phyloP scores from a whole-genome alignment of 768 basidiomycete species.

The Suillus variegatus region DNA sequence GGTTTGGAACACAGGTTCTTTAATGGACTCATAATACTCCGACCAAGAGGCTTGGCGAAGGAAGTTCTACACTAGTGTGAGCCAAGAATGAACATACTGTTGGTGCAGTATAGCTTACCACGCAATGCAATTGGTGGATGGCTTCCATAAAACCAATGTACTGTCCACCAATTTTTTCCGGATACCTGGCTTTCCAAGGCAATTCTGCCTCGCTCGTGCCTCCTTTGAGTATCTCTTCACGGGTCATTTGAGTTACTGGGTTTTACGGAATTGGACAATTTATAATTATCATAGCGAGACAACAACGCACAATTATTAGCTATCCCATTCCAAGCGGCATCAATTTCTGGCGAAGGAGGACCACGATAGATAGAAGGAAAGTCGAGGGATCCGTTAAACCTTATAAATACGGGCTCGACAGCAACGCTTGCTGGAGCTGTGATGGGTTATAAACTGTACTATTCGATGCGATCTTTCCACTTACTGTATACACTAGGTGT shows the following conservation, averaged over 20 bases:
- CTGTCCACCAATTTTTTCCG: slow-evolving; percentile 13
- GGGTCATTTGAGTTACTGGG: slow-evolving; percentile 3
- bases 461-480: background rate
- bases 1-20: slow-evolving; percentile 6
- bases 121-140: slow-evolving; percentile 14
- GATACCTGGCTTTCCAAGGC: slow-evolving; percentile 11
- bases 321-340: slow-evolving; percentile 13
- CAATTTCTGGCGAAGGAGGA: slow-evolving; percentile 13
- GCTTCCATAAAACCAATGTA: slow-evolving; percentile 13
- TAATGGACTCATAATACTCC: slow-evolving; percentile 10
- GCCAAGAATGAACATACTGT: background rate
- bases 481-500: slow-evolving; percentile 2
- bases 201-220: background rate
- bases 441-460: background rate
- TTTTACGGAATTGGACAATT: slow-evolving; percentile 1
- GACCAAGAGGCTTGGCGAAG: slow-evolving; percentile 12
- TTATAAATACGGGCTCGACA: slow-evolving; percentile 10
- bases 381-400: slow-evolving; percentile 11
- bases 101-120: slow-evolving; percentile 2
- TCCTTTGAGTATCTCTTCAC: slow-evolving; percentile 11
- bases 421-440: slow-evolving; percentile 13
- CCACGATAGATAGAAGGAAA: slow-evolving; percentile 12
- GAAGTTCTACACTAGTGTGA: background rate
- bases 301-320: slow-evolving; percentile 1
- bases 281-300: background rate